Percentiles rank a stretch among this genome's conserved stretches.
These are phyloP conservation scores for Linum usitatissimum DNA, from an alignment of 345 rosid genomes.

Conservation along the genomic window DNA sequence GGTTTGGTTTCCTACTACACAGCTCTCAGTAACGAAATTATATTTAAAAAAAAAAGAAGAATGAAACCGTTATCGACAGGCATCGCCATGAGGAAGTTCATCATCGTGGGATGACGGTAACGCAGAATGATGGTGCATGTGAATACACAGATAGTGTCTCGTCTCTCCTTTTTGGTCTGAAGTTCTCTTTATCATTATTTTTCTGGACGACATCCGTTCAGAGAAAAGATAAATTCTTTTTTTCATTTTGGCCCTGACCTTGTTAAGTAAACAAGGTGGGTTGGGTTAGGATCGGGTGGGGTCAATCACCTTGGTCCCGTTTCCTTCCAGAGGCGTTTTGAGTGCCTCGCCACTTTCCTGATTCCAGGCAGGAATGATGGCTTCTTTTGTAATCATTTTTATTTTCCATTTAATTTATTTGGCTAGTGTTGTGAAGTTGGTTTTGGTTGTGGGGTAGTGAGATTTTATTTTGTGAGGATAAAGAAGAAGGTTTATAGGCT, in stretches of 20 bases:
- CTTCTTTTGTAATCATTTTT: neutral
- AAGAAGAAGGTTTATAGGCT: no score
- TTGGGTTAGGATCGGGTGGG: neutral
- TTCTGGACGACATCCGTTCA: neutral
- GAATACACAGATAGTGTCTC: neutral
- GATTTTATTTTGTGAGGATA: neutral
- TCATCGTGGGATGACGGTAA: neutral
- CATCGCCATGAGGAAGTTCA: no score
- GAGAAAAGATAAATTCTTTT: neutral
- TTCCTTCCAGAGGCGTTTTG: neutral
- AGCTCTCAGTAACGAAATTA: constrained; percentile 36
- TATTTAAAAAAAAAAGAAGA: no score
- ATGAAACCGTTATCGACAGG: neutral
- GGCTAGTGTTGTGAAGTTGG: neutral
- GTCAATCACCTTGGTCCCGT: neutral
- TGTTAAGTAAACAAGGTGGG: neutral
- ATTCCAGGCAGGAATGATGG: neutral
- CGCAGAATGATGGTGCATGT: neutral
- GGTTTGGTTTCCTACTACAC: constrained; percentile 82
- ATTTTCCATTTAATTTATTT: no score
- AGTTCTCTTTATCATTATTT: neutral
- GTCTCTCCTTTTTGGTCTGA: neutral
- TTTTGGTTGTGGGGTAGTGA: neutral
- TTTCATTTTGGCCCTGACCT: neutral
- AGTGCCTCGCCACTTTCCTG: neutral